phyloP scores from a whole-genome alignment of 1,139 yeast genomes.

The Blastobotrys persicus region DNA sequence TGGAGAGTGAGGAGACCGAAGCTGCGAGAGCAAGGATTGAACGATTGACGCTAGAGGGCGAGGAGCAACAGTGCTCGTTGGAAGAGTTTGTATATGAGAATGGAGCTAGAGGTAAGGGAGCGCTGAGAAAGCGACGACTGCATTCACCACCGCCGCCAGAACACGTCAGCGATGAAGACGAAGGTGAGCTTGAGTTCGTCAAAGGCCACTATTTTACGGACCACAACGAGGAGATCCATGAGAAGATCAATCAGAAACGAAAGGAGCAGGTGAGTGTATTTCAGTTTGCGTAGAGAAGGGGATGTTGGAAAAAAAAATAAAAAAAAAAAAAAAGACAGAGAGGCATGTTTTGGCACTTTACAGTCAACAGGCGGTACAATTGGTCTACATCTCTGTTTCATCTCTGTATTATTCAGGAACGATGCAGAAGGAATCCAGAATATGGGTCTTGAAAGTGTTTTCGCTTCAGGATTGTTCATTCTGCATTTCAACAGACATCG shows the following conservation, averaged over 20 bases:
- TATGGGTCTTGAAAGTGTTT: too few relatives aligned
- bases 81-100: background rate
- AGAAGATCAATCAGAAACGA: conserved; percentile 13
- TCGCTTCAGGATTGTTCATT: too few relatives aligned
- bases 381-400: too few relatives aligned
- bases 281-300: too few relatives aligned
- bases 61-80: background rate
- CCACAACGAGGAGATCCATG: conserved; percentile 8
- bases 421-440: too few relatives aligned
- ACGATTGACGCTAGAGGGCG: background rate
- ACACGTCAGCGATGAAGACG: conserved; percentile 3
- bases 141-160: conserved; percentile 14
- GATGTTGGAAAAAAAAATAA: too few relatives aligned
- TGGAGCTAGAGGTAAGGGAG: background rate
- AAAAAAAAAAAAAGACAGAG: too few relatives aligned
- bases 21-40: conserved; percentile 1
- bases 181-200: background rate
- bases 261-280: conserved; percentile 16
- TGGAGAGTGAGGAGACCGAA: conserved; percentile 1
- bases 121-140: background rate
- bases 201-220: background rate
- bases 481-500: too few relatives aligned
- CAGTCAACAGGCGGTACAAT: too few relatives aligned
- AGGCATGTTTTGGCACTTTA: too few relatives aligned
- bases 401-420: too few relatives aligned